These are phyloP conservation scores for Pestalotiopsis sp. DNA, from an alignment of 2,329 filamentous ascomycete species.

Conservation along the genomic window DNA sequence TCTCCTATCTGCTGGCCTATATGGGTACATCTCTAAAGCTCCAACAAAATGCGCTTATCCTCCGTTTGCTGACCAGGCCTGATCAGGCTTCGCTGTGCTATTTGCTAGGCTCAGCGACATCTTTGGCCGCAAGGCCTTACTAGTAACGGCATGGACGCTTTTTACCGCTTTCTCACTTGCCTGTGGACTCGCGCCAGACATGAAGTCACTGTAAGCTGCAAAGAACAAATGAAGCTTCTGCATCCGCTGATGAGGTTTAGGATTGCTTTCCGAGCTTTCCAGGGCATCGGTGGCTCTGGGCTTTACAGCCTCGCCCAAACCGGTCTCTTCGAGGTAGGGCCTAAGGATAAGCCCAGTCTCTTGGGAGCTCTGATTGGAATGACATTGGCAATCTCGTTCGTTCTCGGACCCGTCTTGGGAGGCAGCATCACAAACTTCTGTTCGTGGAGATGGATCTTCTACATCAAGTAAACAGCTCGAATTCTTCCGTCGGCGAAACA, in stretches of 20 bases:
- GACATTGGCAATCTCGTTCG: constrained; percentile 59
- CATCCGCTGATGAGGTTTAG: constrained; percentile 31
- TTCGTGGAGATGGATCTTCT: constrained; percentile 63
- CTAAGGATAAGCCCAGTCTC: constrained; percentile 52
- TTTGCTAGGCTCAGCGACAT: constrained; percentile 64
- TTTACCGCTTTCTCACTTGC: constrained; percentile 59
- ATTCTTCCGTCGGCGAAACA: not conserved
- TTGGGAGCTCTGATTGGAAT: constrained; percentile 58
- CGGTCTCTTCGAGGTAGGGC: constrained; percentile 58
- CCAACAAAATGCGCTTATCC: no score
- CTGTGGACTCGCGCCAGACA: constrained; percentile 51
- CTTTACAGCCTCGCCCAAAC: constrained; percentile 64
- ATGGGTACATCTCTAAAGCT: constrained; percentile 42
- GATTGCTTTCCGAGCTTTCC: constrained; percentile 60
- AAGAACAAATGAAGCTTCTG: no score
- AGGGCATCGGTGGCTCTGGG: constrained; percentile 63
- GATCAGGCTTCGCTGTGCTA: constrained; percentile 55
- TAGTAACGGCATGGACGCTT: constrained; percentile 54
- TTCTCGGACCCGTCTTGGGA: constrained; percentile 61
- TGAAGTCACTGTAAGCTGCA: constrained; percentile 51
- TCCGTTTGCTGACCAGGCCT: not conserved
- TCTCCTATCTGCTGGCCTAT: constrained; percentile 60
- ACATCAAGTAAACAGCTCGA: constrained; percentile 55
- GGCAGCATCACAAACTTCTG: constrained; percentile 56
- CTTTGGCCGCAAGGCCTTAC: constrained; percentile 55